phyloP scores from a whole-genome alignment of 371 early-diverging fungal genomes.

The Entomophthora muscae region DNA sequence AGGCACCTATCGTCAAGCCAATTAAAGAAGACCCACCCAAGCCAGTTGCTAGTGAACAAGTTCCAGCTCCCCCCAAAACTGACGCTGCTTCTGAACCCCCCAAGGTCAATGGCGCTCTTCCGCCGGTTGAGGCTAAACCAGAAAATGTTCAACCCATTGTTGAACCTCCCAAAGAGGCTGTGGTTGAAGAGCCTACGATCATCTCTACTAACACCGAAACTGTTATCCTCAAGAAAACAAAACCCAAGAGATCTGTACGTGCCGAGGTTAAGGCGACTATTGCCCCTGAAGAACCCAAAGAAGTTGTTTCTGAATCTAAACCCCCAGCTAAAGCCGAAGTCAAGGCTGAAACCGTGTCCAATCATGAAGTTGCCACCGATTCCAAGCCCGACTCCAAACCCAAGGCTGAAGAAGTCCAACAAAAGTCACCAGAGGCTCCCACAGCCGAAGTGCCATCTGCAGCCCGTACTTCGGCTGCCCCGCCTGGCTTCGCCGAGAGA shows the following conservation, averaged over 20 bases:
- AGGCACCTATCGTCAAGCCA: no score
- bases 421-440: background rate
- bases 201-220: conserved; percentile 5
- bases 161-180: conserved; percentile 13
- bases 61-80: conserved; percentile 8
- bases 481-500: background rate
- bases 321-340: no score
- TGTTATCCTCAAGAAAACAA: background rate
- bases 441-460: no score
- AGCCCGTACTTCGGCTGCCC: background rate
- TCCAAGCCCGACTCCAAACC: no score
- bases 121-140: conserved; percentile 9
- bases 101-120: background rate
- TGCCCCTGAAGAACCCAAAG: background rate
- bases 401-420: background rate
- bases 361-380: background rate
- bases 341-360: background rate
- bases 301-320: no score
- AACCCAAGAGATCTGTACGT: conserved; percentile 1
- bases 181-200: conserved; percentile 12
- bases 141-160: conserved; percentile 9
- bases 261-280: background rate
- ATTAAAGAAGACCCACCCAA: background rate
- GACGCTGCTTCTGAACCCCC: background rate
- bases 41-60: conserved; percentile 5